phyloP scores from a whole-genome alignment of 805 yeast genomes.

The Lipomyces oligophaga region DNA sequence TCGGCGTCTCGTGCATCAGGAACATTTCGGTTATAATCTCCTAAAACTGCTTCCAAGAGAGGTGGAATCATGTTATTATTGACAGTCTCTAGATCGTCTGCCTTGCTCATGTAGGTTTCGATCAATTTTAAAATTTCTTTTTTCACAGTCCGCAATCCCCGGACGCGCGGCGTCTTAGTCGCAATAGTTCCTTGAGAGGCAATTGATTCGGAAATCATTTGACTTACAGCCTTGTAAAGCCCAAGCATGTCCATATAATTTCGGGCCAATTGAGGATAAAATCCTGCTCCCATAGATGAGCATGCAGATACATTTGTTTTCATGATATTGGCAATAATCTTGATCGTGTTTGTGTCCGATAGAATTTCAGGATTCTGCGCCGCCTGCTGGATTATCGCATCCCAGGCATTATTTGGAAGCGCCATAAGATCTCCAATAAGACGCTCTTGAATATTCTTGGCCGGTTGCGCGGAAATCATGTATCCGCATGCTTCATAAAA shows the following conservation, averaged over 20 bases:
- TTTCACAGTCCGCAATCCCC: constrained; percentile 93
- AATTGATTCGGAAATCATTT: constrained; percentile 76
- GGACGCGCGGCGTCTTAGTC: constrained; percentile 89
- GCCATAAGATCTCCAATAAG: constrained; percentile 77
- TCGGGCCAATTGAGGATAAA: constrained; percentile 78
- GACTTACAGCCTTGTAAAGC: constrained; percentile 80
- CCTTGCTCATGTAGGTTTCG: constrained; percentile 83
- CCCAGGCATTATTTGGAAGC: constrained; percentile 93
- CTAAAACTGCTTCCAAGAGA: constrained; percentile 75
- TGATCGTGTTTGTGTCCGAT: constrained; percentile 67
- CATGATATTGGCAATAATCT: constrained; percentile 86
- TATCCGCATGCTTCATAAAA: constrained; percentile 97
- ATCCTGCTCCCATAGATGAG: constrained; percentile 88
- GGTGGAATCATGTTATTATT: constrained; percentile 81
- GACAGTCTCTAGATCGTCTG: constrained; percentile 79
- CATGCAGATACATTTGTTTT: constrained; percentile 96
- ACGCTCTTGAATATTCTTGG: constrained; percentile 62
- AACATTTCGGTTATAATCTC: constrained; percentile 81
- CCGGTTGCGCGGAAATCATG: constrained; percentile 81
- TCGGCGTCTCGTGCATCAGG: constrained; percentile 98
- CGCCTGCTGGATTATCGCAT: constrained; percentile 78
- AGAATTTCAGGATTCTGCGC: constrained; percentile 77
- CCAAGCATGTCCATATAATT: constrained; percentile 88
- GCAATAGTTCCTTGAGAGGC: constrained; percentile 80
- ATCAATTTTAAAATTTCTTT: constrained; percentile 86